phyloP scores from a whole-genome alignment of 331 rosid genomes.

The Rhamnella rubrinervis region DNA sequence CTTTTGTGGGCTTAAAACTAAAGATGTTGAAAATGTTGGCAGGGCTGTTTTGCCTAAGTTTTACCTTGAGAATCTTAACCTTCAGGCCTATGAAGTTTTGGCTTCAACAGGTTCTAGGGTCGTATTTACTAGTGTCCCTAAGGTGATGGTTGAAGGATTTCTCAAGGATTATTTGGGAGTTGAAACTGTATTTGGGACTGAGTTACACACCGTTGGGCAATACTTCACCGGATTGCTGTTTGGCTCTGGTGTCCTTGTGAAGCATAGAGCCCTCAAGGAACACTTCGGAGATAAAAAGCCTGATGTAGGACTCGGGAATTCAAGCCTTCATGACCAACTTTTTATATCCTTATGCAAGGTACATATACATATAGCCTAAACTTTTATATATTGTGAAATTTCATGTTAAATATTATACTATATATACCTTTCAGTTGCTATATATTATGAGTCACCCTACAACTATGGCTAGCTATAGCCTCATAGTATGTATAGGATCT shows the following conservation, averaged over 20 bases:
- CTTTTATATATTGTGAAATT: background rate
- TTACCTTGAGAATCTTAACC: slow-evolving; percentile 69
- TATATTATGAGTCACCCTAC: no score
- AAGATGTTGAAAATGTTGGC: slow-evolving; percentile 52
- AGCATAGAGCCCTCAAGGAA: slow-evolving; percentile 62
- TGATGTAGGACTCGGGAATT: slow-evolving; percentile 70
- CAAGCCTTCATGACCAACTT: slow-evolving; percentile 54
- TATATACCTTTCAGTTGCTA: no score
- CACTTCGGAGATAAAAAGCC: slow-evolving; percentile 68
- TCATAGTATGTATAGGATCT: no score
- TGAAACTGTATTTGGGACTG: slow-evolving; percentile 62
- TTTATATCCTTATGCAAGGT: slow-evolving; percentile 83
- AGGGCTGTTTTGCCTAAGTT: slow-evolving; percentile 81
- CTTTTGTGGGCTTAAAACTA: slow-evolving; percentile 60
- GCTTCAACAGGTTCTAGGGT: slow-evolving; percentile 49
- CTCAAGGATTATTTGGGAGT: slow-evolving; percentile 65
- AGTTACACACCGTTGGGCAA: slow-evolving; percentile 51
- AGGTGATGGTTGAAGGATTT: slow-evolving; percentile 76
- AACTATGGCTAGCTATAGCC: no score
- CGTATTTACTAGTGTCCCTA: slow-evolving; percentile 73
- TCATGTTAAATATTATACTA: background rate
- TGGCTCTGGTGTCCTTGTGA: slow-evolving; percentile 50
- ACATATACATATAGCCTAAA: background rate
- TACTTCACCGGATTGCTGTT: slow-evolving; percentile 65
- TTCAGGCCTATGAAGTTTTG: slow-evolving; percentile 50